A percentile compares a stretch with the other conserved stretches of the same genome.
Evolutionary conservation across 2,329 filamentous ascomycete genomes (phyloP).

Genomic region (Trichoderma sp.): DNA sequence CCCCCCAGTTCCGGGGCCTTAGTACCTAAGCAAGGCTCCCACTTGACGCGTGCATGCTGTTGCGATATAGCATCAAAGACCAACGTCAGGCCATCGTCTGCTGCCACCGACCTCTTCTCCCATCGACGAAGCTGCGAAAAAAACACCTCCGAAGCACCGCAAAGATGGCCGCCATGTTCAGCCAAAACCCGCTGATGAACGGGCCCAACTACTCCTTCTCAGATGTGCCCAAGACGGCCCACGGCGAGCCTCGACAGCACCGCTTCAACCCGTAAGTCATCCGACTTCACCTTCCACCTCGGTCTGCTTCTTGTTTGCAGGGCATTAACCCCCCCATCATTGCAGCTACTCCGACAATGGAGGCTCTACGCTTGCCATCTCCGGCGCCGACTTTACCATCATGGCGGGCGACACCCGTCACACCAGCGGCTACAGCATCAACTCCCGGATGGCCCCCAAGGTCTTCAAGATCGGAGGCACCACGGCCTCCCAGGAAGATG

Average conservation of each 20-base stretch:
- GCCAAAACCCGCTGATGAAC: constrained; percentile 69
- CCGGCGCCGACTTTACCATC: constrained; percentile 91
- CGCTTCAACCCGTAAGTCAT: constrained; percentile 83
- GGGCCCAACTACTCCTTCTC: constrained; percentile 70
- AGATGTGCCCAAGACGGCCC: constrained; percentile 57
- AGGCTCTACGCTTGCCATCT: constrained; percentile 92
- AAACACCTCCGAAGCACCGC: constrained; percentile 25
- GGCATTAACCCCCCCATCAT: constrained; percentile 18
- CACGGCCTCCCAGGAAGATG: constrained; percentile 79
- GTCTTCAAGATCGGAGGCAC: constrained; percentile 96
- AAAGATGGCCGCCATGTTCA: constrained; percentile 68
- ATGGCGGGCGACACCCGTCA: constrained; percentile 96
- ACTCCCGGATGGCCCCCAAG: constrained; percentile 92
- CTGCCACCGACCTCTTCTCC: constrained; percentile 27
- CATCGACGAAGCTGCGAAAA: constrained; percentile 3
- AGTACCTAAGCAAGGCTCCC: constrained; percentile 53
- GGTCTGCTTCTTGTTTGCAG: background rate
- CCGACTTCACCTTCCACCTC: background rate
- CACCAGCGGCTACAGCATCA: constrained; percentile 97
- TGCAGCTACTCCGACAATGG: constrained; percentile 94
- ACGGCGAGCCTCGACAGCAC: constrained; percentile 68
- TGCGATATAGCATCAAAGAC: constrained; percentile 36
- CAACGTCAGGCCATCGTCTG: constrained; percentile 25
- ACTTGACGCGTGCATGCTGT: constrained; percentile 47
- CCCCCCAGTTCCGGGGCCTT: constrained; percentile 30